These are phyloP conservation scores for Melampsora occidentalis DNA, from an alignment of 1,284 basidiomycete species.

Conservation along the genomic window DNA sequence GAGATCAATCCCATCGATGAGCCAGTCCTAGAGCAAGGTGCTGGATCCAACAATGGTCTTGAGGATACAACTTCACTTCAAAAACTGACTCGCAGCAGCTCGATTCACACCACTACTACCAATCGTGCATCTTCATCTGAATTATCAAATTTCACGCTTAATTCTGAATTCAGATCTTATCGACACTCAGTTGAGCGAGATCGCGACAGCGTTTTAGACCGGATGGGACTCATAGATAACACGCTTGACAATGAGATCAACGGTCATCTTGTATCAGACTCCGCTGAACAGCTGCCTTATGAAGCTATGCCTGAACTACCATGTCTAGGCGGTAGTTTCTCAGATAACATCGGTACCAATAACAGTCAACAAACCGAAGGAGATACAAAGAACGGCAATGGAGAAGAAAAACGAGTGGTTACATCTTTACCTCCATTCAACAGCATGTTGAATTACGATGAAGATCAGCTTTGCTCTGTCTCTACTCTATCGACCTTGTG, in stretches of 20 bases:
- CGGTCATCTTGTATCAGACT: not conserved
- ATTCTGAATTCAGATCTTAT: constrained; percentile 20
- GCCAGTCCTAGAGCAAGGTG: not conserved
- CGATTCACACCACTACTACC: not conserved
- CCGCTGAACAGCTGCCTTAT: too few relatives aligned
- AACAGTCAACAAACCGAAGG: not conserved
- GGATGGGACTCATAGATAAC: constrained; percentile 14
- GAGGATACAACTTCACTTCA: not conserved
- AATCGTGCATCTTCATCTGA: constrained; percentile 3
- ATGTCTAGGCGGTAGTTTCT: not conserved
- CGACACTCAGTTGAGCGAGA: constrained; percentile 19
- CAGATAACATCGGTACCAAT: not conserved
- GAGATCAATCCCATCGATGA: not conserved
- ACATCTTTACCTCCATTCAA: not conserved
- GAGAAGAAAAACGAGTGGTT: not conserved
- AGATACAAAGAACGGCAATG: not conserved
- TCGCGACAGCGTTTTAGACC: constrained; percentile 13
- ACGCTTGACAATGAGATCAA: constrained; percentile 8
- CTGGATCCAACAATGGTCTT: too few relatives aligned
- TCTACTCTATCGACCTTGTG: constrained; percentile 12
- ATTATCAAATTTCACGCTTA: constrained; percentile 11
- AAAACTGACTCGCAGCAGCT: not conserved
- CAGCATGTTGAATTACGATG: not conserved
- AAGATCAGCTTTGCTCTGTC: not conserved
- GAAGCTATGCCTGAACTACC: not conserved